phyloP scores from a whole-genome alignment of 2,329 filamentous ascomycete genomes.

The Beauveria asiatica region DNA sequence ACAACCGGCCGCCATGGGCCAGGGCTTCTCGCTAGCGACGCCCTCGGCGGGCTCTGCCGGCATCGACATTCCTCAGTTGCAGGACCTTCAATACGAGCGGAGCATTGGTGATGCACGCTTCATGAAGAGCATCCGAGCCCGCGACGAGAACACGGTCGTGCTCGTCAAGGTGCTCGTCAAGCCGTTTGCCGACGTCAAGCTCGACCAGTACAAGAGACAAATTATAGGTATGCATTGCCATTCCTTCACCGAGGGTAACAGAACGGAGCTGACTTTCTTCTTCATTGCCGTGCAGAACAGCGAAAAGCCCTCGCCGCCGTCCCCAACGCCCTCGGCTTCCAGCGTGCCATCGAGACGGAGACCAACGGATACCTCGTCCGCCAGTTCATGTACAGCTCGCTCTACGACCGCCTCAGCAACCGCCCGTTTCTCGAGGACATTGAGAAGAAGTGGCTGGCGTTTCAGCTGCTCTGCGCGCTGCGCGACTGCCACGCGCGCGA shows the following conservation, averaged over 20 bases:
- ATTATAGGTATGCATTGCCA: slow-evolving; percentile 51
- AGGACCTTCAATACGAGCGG: slow-evolving; percentile 85
- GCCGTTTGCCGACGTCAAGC: slow-evolving; percentile 71
- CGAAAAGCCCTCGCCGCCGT: slow-evolving; percentile 70
- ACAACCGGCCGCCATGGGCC: slow-evolving; percentile 58
- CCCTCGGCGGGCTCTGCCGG: slow-evolving; percentile 85
- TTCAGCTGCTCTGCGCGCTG: slow-evolving; percentile 85
- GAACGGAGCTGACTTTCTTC: not conserved
- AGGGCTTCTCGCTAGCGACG: slow-evolving; percentile 90
- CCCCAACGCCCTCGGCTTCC: slow-evolving; percentile 84
- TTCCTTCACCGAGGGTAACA: too few relatives aligned
- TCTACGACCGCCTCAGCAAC: slow-evolving; percentile 95
- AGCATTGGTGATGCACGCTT: slow-evolving; percentile 87
- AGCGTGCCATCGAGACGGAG: slow-evolving; percentile 83
- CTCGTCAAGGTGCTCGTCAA: slow-evolving; percentile 95
- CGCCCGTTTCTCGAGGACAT: slow-evolving; percentile 94
- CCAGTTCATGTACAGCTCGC: slow-evolving; percentile 90
- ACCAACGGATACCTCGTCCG: slow-evolving; percentile 88
- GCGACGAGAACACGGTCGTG: slow-evolving; percentile 82
- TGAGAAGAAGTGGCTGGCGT: slow-evolving; percentile 97
- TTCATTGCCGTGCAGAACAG: slow-evolving; percentile 50
- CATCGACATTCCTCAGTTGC: slow-evolving; percentile 87
- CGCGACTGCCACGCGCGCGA: slow-evolving; percentile 85
- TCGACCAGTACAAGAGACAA: slow-evolving; percentile 68
- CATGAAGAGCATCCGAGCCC: slow-evolving; percentile 90